Evolutionary conservation across 1,139 yeast species (phyloP), one percentile per base, ranked within the genome.

Genomic region (Geotrichum candidum): DNA sequence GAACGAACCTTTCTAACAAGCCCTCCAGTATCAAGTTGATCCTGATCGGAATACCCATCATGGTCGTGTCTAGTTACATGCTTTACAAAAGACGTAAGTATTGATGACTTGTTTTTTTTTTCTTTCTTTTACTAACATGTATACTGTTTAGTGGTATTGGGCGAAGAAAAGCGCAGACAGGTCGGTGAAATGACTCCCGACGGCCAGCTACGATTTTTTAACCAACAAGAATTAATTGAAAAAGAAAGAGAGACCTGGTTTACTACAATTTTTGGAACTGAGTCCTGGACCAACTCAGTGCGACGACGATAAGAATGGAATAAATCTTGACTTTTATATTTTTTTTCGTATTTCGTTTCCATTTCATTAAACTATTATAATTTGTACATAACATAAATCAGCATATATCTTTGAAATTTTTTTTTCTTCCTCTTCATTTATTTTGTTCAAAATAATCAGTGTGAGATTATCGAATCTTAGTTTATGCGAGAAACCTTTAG

Each of bases 121-220:
- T 51, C 41, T 33, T 23, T 29, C 55, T 61, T 33, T 23, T 35
- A 56, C 33, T 48, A 31, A 38, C 35, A 22, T 53, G 18, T 15
- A 51, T 9, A 38, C 23, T 63, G 59, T 13, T 59, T 68, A 63
- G 76, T 79, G 48, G 70, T 77, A 33, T 70, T 75, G 1, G 83
- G 83, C 4, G 77, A 79, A 38, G 81, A 80, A 63, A 75, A 82
- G 66, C 76, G 74, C 55, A 75, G 75, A 2, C 85, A 81, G 65
- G 71, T 76, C 22, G 86, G 85, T 6, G 84, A 80, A 61, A 73
- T 76, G 62, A 76, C 81, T 60, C 76, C 78, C 0, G 84, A 81
- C 62, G 84, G 84, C 0, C 74, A 79, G 2, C 72, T 80, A 7
- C 72, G 82, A 29, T 69, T 77, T 61, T 82, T 81, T 69, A 71